A percentile compares a stretch with the other conserved stretches of the same genome.
Conservation (phyloP, 169 alveolate species). For the Eimeria praecox region DNA sequence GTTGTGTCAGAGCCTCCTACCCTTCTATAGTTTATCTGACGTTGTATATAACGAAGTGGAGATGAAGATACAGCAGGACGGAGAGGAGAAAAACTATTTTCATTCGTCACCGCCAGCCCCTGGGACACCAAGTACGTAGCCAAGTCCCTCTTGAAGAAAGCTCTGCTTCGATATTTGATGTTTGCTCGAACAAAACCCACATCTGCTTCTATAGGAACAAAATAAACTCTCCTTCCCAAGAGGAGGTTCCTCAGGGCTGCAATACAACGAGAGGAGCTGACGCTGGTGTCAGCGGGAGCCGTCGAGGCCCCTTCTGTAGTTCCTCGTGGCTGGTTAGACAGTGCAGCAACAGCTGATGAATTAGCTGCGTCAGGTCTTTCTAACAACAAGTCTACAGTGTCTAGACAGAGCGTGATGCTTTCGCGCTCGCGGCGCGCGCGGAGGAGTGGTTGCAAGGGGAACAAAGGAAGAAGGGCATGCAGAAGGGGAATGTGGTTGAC, state of each 20-base stretch:
- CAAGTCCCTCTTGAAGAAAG: constrained; percentile 4
- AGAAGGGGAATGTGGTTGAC: constrained; percentile 33
- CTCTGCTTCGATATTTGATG: background rate
- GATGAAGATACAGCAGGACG: constrained; percentile 24
- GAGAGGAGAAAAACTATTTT: background rate
- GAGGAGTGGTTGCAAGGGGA: background rate
- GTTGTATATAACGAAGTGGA: background rate
- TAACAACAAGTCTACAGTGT: constrained; percentile 25
- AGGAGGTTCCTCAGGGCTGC: constrained; percentile 5
- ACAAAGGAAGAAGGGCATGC: constrained; percentile 12
- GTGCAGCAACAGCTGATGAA: background rate
- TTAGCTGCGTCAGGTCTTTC: background rate
- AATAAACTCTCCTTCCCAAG: constrained; percentile 5
- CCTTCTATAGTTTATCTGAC: background rate
- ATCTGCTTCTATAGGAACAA: constrained; percentile 53
- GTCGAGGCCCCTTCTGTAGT: background rate
- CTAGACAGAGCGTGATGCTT: constrained; percentile 31
- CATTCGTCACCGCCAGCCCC: constrained; percentile 41
- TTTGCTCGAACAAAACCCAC: background rate
- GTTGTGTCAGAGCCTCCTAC: constrained; percentile 2
- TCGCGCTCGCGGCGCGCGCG: background rate
- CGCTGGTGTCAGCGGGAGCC: background rate
- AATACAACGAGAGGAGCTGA: background rate
- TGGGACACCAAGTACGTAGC: background rate
- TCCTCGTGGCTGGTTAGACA: background rate